Evolutionary conservation across 2,329 filamentous ascomycete genomes (phyloP), one percentile per base, ranked within the genome.

Genomic region (Lecanicillium sp.): DNA sequence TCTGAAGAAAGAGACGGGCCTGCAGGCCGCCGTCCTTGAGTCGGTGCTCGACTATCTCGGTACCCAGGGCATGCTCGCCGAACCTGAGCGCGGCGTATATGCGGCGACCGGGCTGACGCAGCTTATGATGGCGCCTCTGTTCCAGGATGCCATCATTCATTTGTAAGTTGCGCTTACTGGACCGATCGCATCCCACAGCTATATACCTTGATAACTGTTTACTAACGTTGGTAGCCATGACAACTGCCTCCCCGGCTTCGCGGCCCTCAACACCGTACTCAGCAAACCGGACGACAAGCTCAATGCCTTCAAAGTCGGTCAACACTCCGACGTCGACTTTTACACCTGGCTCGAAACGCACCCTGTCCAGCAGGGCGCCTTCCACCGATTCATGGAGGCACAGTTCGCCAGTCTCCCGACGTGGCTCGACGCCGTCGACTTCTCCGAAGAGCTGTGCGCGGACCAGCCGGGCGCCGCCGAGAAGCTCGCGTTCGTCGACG

Each of bases 321-420:
- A 55, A 27, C 43, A 49, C 41, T 37, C 51, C 3, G 29, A 53
- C 4, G 27, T 29, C 8, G 51, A 51, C 36, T 56, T 54, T 32
- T 57, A 56, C 49, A 49, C 49, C 2, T 57, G 53, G 54, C 24
- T 56, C 3, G 48, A 53, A 15, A 49, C 48, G n/a, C 48, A 55
- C 23, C 54, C 54, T 3, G 51, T 49, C 3, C 49, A 55, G 24
- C 48, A 51, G n/a, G 48, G 44, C 11, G 55, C 58, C 4, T 60
- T 59, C 26, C 58, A 59, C 35, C 48, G 49, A 12, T 60, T 58
- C 49, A 60, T 61, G 57, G 54, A 59, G 44, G 54, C 52, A 7
- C 54, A 57, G 33, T 55, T 55, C 15, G 46, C 55, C 19, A 45
- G 51, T 9, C 47, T 58, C 19, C 56, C 58, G 9, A 52, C 51